These are phyloP conservation scores for Phytopythium montanum DNA, from an alignment of 352 stramenopile species.

Conservation along the genomic window DNA sequence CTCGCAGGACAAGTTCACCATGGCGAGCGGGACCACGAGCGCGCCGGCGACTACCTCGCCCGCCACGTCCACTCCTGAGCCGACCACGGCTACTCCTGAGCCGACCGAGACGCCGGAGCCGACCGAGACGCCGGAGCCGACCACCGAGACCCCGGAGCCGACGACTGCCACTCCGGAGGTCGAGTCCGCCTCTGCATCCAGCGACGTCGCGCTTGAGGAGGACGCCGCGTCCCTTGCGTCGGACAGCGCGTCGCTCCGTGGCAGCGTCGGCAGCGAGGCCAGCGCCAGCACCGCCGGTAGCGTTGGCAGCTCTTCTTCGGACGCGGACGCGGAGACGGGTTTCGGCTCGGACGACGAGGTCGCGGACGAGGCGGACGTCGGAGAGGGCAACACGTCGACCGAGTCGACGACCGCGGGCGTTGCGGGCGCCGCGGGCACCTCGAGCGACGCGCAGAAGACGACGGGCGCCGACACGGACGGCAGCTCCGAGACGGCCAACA, in stretches of 20 bases:
- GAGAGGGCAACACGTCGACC: slow-evolving; percentile 11
- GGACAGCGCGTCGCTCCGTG: slow-evolving; percentile 2
- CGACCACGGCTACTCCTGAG: slow-evolving; percentile 6
- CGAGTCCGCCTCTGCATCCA: slow-evolving; percentile 12
- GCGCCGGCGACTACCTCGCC: slow-evolving; percentile 11
- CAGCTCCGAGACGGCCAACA: slow-evolving; percentile 33
- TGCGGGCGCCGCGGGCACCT: slow-evolving; percentile 9
- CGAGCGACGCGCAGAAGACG: slow-evolving; percentile 21
- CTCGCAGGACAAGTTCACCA: slow-evolving; percentile 48
- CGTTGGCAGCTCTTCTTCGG: slow-evolving; percentile 10
- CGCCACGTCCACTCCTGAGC: neutral
- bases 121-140: slow-evolving; percentile 8
- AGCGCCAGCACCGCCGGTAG: neutral
- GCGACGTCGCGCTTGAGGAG: slow-evolving; percentile 10
- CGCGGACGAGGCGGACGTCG: slow-evolving; percentile 12
- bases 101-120: slow-evolving; percentile 8
- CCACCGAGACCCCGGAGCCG: slow-evolving; percentile 6
- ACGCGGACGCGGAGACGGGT: slow-evolving; percentile 3
- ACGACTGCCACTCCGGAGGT: slow-evolving; percentile 6
- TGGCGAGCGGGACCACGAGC: slow-evolving; percentile 11
- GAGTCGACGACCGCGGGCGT: slow-evolving; percentile 17
- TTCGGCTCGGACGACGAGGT: slow-evolving; percentile 12
- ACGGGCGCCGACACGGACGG: slow-evolving; percentile 17
- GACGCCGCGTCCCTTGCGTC: slow-evolving; percentile 11
- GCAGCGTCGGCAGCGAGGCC: neutral